Conservation (phyloP, 208 protist species). For the Acanthamoeba castellanii region DNA sequence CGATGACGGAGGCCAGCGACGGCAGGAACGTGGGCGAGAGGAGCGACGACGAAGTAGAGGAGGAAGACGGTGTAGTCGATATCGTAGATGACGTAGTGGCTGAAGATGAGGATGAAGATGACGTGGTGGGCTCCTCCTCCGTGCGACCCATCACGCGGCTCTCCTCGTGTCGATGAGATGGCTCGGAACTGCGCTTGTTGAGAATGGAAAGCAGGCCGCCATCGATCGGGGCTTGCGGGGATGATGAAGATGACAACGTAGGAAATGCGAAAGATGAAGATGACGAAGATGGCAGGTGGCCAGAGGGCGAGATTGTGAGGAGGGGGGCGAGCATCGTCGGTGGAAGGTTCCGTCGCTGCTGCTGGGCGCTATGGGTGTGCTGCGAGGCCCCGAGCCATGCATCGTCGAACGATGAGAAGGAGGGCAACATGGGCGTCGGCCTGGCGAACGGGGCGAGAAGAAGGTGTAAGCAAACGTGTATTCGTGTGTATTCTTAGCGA, state of each 20-base stretch:
- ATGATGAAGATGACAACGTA: neutral
- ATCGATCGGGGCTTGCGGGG: neutral
- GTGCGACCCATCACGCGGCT: neutral
- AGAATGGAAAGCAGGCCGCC: conserved; percentile 1
- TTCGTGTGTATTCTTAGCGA: neutral
- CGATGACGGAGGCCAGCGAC: neutral
- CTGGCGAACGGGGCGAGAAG: neutral
- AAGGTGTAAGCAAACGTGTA: neutral
- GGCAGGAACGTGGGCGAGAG: neutral
- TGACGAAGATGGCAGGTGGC: no score
- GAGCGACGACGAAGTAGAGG: neutral
- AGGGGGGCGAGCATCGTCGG: neutral
- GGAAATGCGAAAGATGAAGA: neutral
- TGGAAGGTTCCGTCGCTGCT: neutral
- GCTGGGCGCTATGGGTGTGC: neutral
- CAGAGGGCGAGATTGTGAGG: neutral
- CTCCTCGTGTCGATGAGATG: neutral
- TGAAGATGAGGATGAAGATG: neutral
- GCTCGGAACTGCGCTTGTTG: neutral
- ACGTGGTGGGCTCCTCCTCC: neutral
- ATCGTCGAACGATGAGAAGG: conserved; percentile 24
- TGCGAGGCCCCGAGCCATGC: neutral
- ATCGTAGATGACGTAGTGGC: neutral
- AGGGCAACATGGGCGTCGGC: conserved; percentile 1
- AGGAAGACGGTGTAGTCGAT: neutral